Base-by-base conservation (phyloP, 2,329 filamentous ascomycete genomes). In the Hypoxylon sp. region DNA sequence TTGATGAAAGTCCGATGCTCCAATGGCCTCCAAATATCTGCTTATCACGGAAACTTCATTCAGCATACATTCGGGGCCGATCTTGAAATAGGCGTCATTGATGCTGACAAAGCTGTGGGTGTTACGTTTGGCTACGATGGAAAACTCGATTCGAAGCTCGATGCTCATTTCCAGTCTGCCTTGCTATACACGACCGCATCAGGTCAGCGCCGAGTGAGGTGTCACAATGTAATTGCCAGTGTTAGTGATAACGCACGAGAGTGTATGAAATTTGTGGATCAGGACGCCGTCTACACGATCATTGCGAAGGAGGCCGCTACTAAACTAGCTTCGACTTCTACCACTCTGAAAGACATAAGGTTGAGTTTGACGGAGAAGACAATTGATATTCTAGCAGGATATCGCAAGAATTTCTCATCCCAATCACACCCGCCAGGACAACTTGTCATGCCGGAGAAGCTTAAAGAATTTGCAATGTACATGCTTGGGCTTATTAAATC, bases 1-100 rank as follows among this genome's bases (percentile, higher is more conserved):
- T 83, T 99, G 72, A 96, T 99, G 93, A 99, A 99, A 83, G 95
- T 99, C 62, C 91, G 96, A 67, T 99, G 96, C 81, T 97, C 94
- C 16, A 99, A 97, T 74, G 96, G 96, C 16, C 84, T 99, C 55
- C 96, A 99, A 77, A 91, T 99, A 14, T 89, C 93, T 14, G 88
- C 89, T n/a, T 99, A 99, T 76, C 93, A 97, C 74, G 96, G 96
- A 71, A 97, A 97, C 80, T 99, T 98, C 76, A 87, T 96, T 53
- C 96, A 99, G 76, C 94, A 97, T 80, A 96, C 92, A 0, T 97
- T 97, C 75, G 94, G 94, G 9, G 94, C 94, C 2, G 96, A 99
- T 79, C 87, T 99, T 46, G 94, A 99, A 77, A 92, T 99, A 73
- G 96, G 96, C 27, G 88, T 92, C 54, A 89, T 98, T 54, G 96